Conservation (phyloP, 345 rosid genomes). For the Punica granatum region DNA sequence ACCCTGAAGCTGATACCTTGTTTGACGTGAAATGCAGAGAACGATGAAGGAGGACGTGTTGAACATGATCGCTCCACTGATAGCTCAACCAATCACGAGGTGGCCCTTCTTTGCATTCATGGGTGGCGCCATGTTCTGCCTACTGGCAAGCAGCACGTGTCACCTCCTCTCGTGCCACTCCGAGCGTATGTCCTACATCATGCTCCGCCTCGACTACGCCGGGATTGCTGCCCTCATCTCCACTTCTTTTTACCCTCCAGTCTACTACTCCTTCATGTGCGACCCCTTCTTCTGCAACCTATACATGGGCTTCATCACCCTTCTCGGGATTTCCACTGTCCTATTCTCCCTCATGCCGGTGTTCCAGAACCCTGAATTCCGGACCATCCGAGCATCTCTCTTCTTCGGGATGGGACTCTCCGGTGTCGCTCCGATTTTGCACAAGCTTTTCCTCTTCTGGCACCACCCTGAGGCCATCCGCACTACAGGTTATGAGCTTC, state of each 20-base stretch:
- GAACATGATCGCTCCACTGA: constrained; percentile 65
- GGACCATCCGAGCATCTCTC: constrained; percentile 57
- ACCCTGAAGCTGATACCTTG: not conserved
- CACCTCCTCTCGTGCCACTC: constrained; percentile 95
- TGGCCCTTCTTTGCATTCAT: constrained; percentile 92
- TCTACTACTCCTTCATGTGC: constrained; percentile 93
- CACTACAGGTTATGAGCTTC: constrained; percentile 73
- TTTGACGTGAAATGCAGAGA: constrained; percentile 32
- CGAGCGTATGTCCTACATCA: constrained; percentile 61
- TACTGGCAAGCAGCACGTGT: constrained; percentile 80
- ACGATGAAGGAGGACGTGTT: constrained; percentile 65
- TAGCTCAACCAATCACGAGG: constrained; percentile 67
- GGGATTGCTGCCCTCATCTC: constrained; percentile 85
- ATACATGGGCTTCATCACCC: constrained; percentile 74
- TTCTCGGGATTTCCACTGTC: constrained; percentile 58
- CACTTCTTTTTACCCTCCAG: constrained; percentile 85
- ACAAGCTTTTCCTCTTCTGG: constrained; percentile 74
- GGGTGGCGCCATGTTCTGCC: constrained; percentile 96
- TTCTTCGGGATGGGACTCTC: constrained; percentile 86
- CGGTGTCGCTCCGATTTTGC: constrained; percentile 69
- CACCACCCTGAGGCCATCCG: constrained; percentile 82
- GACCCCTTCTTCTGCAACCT: constrained; percentile 85
- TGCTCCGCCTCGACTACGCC: constrained; percentile 88
- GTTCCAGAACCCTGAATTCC: constrained; percentile 73
- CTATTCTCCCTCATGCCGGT: constrained; percentile 68